Base-by-base conservation (phyloP, 345 rosid genomes). In the Brassica nigra region DNA sequence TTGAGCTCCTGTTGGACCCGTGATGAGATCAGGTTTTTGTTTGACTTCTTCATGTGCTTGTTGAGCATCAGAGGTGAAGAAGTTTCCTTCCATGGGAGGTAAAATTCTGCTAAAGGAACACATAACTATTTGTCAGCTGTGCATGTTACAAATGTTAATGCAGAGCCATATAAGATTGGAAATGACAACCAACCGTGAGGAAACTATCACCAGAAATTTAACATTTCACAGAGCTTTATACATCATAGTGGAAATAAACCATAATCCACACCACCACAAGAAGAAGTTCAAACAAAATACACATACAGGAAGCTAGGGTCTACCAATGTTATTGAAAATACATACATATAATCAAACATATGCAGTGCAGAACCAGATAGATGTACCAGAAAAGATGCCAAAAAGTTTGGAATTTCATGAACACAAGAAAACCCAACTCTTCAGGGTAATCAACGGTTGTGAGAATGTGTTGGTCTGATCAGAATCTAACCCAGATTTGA, bases 1-100 rank as follows among this genome's bases (percentile, higher is more conserved):
- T 68, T 36, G 82, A 15, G 3, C 36, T 57, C 62, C 72, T 6
- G 42, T 55, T 7, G 88, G 9, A 31, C 52, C 66, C 0, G 82
- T 23, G 54, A 73, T 12, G 33, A 83, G 65, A 71, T 81, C 73
- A 83, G 85, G 74, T 77, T 87, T 83, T 78, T 80, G 86, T 83
- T 76, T 79, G 66, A 66, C 72, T n/a, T 78, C 79, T 16, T 20
- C 27, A 23, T 23, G 27, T 23, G 27, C 27, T 23, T 23, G 27
- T 23, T 23, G 27, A 23, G 27, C 27, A 23, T 23, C 27, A 23
- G 27, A 23, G 27, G 2, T 23, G 27, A 23, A 1, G 27, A 23
- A 23, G 27, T 1, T 23, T 23, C 80, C 85, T 68, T 85, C 89
- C 86, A 84, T 85, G 33, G 65, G 33, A 36, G 72, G 11, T 64